Percentiles rank a stretch among this genome's conserved stretches.
These are phyloP conservation scores for Penicillium griseofulvum DNA, from an alignment of 2,329 filamentous ascomycete genomes.

Conservation along the genomic window DNA sequence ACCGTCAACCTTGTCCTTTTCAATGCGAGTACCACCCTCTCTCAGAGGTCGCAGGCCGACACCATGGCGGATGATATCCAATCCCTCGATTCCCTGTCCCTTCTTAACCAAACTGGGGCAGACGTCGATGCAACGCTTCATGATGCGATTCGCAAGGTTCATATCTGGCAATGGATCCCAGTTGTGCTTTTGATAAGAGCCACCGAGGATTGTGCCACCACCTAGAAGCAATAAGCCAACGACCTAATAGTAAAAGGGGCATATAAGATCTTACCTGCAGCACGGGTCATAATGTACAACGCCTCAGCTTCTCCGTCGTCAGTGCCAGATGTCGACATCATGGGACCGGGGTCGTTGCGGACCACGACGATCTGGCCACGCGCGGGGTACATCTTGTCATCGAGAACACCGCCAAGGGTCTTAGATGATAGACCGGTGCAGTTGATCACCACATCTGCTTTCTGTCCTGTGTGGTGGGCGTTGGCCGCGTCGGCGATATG, in stretches of 20 bases:
- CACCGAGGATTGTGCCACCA: constrained; percentile 85
- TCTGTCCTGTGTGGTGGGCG: constrained; percentile 56
- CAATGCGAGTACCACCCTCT: constrained; percentile 70
- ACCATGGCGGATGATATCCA: constrained; percentile 75
- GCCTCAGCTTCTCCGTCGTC: constrained; percentile 72
- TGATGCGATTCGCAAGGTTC: constrained; percentile 76
- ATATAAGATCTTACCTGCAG: constrained; percentile 40
- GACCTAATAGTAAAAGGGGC: neutral
- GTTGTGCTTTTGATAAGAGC: constrained; percentile 73
- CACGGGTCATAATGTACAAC: constrained; percentile 78
- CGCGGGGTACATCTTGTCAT: constrained; percentile 68
- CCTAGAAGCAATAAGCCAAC: constrained; percentile 35
- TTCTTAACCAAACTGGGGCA: constrained; percentile 51
- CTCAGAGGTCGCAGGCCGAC: constrained; percentile 78
- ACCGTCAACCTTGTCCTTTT: constrained; percentile 65
- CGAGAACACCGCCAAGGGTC: constrained; percentile 77
- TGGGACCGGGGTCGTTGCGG: constrained; percentile 69
- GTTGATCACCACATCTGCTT: constrained; percentile 73
- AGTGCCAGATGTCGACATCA: constrained; percentile 68
- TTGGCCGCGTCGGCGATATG: constrained; percentile 70
- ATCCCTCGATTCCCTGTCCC: constrained; percentile 62
- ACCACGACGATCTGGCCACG: constrained; percentile 84
- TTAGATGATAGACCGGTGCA: constrained; percentile 76
- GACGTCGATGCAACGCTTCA: constrained; percentile 60
- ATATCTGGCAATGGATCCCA: constrained; percentile 79